Conservation (phyloP, 2,329 filamentous ascomycete species). For the Arthrobotrys conoides region DNA sequence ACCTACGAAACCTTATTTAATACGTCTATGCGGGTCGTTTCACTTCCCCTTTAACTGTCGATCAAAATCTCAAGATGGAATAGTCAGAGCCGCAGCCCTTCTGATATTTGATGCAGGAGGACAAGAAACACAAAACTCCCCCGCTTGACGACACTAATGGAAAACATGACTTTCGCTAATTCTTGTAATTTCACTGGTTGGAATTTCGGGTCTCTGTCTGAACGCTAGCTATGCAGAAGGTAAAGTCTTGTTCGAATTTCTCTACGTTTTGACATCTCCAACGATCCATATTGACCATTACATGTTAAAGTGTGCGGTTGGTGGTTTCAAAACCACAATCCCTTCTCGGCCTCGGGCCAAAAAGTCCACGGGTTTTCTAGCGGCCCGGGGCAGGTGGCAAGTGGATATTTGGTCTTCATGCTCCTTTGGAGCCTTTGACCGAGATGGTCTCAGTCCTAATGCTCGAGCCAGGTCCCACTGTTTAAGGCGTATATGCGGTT, state of each 20-base stretch:
- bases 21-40: conserved; percentile 14
- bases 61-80: conserved; percentile 36
- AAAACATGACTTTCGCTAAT: conserved; percentile 26
- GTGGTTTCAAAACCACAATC: background rate
- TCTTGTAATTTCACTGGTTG: conserved; percentile 23
- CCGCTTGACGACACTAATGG: conserved; percentile 4
- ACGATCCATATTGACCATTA: background rate
- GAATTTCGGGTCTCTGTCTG: background rate
- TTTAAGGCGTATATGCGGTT: conserved; percentile 16
- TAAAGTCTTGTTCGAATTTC: background rate
- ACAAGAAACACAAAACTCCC: background rate
- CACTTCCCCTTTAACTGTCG: conserved; percentile 11
- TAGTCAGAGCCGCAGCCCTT: conserved; percentile 6
- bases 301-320: background rate
- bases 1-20: conserved; percentile 6
- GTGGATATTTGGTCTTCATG: conserved; percentile 25
- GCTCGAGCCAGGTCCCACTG: conserved; percentile 26
- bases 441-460: conserved; percentile 10
- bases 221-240: background rate
- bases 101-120: conserved; percentile 9
- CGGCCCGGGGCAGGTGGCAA: conserved; percentile 38
- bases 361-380: background rate
- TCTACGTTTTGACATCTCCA: conserved; percentile 7
- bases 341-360: background rate
- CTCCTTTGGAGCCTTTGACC: conserved; percentile 9